Conservation (phyloP, 1,284 basidiomycete genomes). For the Irpex sp. region DNA sequence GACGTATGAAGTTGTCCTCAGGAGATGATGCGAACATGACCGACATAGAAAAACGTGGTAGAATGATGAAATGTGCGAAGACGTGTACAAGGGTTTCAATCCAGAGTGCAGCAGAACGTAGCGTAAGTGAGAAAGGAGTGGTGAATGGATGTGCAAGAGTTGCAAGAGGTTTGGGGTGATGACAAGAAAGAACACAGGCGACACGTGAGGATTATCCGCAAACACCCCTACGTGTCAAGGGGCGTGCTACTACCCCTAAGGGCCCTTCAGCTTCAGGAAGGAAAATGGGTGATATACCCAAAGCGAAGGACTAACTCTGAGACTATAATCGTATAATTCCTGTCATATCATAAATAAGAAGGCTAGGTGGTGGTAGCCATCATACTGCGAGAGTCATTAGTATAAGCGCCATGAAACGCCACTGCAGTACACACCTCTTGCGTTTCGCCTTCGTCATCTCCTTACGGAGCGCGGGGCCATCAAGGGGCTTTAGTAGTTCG, state of each 20-base stretch:
- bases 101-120: slow-evolving; percentile 9
- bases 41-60: slow-evolving; percentile 6
- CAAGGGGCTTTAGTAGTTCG: slow-evolving; percentile 93
- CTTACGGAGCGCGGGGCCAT: slow-evolving; percentile 92
- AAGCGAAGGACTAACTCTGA: slow-evolving; percentile 10
- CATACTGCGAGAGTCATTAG: slow-evolving; percentile 17
- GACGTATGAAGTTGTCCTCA: slow-evolving; percentile 12
- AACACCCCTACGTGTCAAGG: neutral
- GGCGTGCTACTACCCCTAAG: slow-evolving; percentile 3
- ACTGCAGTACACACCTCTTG: slow-evolving; percentile 67
- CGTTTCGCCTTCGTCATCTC: slow-evolving; percentile 99
- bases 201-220: neutral
- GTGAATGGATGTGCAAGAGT: neutral
- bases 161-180: neutral
- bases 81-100: slow-evolving; percentile 22
- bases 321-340: slow-evolving; percentile 27
- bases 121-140: neutral
- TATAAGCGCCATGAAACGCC: neutral
- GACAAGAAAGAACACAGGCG: neutral
- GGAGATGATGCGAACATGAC: slow-evolving; percentile 16
- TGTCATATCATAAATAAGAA: slow-evolving; percentile 7
- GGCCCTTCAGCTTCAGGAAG: neutral
- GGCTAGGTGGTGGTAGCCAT: slow-evolving; percentile 21
- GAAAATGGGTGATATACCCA: neutral
- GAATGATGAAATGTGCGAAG: slow-evolving; percentile 10